Percentiles rank a stretch among this genome's conserved stretches.
These are phyloP conservation scores for Sporodiniella umbellata DNA, from an alignment of 371 early-diverging fungal species.

Conservation along the genomic window DNA sequence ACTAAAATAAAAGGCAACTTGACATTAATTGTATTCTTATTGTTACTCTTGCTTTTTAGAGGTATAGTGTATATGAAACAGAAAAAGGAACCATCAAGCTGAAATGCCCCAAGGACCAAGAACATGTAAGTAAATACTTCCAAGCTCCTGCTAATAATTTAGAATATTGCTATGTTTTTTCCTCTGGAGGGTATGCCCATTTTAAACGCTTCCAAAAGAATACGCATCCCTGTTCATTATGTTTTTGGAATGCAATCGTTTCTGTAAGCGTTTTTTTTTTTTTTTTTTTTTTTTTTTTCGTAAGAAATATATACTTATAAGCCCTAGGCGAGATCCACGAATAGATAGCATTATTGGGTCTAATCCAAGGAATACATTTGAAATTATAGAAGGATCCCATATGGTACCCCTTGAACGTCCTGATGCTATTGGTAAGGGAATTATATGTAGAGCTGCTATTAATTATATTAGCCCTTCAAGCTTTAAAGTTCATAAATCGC, in stretches of 20 bases:
- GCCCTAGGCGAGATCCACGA: too few relatives aligned
- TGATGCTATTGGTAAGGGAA: constrained; percentile 26
- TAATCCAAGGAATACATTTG: constrained; percentile 8
- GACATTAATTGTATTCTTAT: too few relatives aligned
- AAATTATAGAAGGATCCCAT: constrained; percentile 30
- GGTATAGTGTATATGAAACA: constrained; percentile 40
- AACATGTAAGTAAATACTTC: constrained; percentile 26
- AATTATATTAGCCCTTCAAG: too few relatives aligned
- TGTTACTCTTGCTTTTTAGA: constrained; percentile 11
- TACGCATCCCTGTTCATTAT: constrained; percentile 16
- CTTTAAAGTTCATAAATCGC: too few relatives aligned
- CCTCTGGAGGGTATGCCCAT: too few relatives aligned
- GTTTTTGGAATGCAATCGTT: constrained; percentile 12
- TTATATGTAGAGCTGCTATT: too few relatives aligned
- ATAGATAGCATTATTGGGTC: not conserved
- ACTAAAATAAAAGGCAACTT: not conserved
- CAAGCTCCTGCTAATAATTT: too few relatives aligned
- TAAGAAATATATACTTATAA: too few relatives aligned
- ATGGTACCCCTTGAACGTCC: constrained; percentile 34
- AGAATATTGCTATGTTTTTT: constrained; percentile 9
- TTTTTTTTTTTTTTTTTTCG: too few relatives aligned
- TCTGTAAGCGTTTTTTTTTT: constrained; percentile 17
- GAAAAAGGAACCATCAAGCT: constrained; percentile 36
- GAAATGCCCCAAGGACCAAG: constrained; percentile 36
- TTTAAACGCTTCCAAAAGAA: too few relatives aligned